Percentiles rank a stretch among this genome's conserved stretches.
These are phyloP conservation scores for Aureobasidium uvarum DNA, from an alignment of 2,329 filamentous ascomycete genomes.

Conservation along the genomic window DNA sequence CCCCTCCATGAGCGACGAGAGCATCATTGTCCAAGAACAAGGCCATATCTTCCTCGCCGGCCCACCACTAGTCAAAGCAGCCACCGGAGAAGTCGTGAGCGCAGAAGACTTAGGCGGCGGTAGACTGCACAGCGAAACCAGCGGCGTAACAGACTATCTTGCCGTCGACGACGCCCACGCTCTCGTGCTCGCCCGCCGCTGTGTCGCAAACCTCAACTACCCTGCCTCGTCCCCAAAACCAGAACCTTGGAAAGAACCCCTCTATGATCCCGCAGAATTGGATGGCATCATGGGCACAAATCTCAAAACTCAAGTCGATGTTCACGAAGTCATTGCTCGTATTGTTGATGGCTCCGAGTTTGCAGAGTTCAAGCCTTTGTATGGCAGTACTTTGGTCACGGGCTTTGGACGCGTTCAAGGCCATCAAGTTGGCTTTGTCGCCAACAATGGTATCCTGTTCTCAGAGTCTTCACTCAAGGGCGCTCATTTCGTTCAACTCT, in stretches of 20 bases:
- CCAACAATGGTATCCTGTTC: slow-evolving; percentile 95
- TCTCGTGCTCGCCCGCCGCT: slow-evolving; percentile 77
- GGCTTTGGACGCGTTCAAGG: slow-evolving; percentile 90
- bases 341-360: slow-evolving; percentile 90
- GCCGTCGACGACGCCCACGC: slow-evolving; percentile 94
- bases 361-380: slow-evolving; percentile 90
- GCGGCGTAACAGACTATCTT: slow-evolving; percentile 91
- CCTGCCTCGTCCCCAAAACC: slow-evolving; percentile 48
- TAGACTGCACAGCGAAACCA: slow-evolving; percentile 83
- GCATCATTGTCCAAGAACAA: slow-evolving; percentile 91
- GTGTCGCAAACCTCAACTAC: slow-evolving; percentile 87
- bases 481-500: slow-evolving; percentile 95
- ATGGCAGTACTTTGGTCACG: slow-evolving; percentile 84
- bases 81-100: slow-evolving; percentile 87
- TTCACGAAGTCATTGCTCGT: slow-evolving; percentile 86
- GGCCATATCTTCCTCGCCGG: slow-evolving; percentile 98
- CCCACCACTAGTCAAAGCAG: slow-evolving; percentile 90
- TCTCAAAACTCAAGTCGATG: slow-evolving; percentile 77
- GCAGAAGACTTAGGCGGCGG: slow-evolving; percentile 91
- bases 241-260: slow-evolving; percentile 66
- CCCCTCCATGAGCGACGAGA: slow-evolving; percentile 95
- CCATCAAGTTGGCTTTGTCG: slow-evolving; percentile 86
- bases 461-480: slow-evolving; percentile 86
- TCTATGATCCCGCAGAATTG: slow-evolving; percentile 77
- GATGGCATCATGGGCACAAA: slow-evolving; percentile 88